Conservation (phyloP, 163 green algal genomes). For the Coccomyxa subellipsoidea region DNA sequence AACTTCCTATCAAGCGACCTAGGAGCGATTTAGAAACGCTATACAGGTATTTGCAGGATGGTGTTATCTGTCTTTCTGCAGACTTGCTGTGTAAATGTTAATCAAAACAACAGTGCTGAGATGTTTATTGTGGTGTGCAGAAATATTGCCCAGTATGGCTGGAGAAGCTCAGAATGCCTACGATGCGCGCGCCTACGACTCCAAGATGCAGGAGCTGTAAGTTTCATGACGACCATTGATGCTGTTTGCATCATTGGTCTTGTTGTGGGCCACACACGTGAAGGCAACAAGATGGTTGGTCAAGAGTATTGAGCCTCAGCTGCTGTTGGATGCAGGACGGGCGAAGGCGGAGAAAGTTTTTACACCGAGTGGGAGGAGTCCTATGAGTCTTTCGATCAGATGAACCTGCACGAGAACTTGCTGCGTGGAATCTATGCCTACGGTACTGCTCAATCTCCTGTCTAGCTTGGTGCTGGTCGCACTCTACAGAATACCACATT, state of each 20-base stretch:
- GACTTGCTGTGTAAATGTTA: neutral
- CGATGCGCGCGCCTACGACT: slow-evolving; percentile 83
- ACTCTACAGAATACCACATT: neutral
- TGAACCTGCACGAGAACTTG: slow-evolving; percentile 98
- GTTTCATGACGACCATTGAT: slow-evolving; percentile 22
- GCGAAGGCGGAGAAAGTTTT: slow-evolving; percentile 50
- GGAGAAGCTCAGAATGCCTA: slow-evolving; percentile 52
- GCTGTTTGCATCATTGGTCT: neutral
- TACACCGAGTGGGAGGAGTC: slow-evolving; percentile 98
- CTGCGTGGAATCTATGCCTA: slow-evolving; percentile 99
- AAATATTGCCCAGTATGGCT: slow-evolving; percentile 46
- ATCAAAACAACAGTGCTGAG: neutral
- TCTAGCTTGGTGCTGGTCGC: neutral
- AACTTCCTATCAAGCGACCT: neutral
- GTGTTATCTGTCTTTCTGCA: neutral
- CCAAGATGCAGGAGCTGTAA: slow-evolving; percentile 92
- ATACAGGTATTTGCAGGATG: neutral
- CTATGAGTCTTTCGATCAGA: slow-evolving; percentile 97
- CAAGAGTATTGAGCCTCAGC: neutral
- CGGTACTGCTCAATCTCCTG: slow-evolving; percentile 58
- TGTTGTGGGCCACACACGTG: neutral
- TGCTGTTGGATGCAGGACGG: neutral
- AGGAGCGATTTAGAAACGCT: neutral
- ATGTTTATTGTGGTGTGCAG: neutral
- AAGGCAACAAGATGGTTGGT: neutral